Evolutionary conservation across 2,329 filamentous ascomycete genomes (phyloP), one percentile per base, ranked within the genome.

Genomic region (Pseudocercospora eumusae): DNA sequence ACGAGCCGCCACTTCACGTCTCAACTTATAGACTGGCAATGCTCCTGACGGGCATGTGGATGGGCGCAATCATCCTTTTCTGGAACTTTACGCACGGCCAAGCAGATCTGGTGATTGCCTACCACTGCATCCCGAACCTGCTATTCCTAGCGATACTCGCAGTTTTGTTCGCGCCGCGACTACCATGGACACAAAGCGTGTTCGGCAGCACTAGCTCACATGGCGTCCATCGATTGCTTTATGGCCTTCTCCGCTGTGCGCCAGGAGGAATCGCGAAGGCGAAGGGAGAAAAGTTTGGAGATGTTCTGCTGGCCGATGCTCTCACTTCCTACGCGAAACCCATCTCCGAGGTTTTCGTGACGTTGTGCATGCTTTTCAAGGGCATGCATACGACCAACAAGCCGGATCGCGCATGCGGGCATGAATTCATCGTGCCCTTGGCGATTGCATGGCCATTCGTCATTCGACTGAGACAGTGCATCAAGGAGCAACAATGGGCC

Each of bases 251-350:
- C 64, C 88, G 95, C 60, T 87, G 98, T 64, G 86, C 86, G 69
- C 80, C 97, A 47, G 95, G 95, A 23, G 93, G 93, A 0, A 83
- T 99, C 23, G 93, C 95, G 13, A 88, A 93, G 76, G 82, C 90
- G 0, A 86, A 90, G 69, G 90, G 97, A 76, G 92, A 93, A 59
- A 96, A 96, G 74, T 98, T 98, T 71, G 93, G 92, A 60, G 95
- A 99, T 74, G 89, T 98, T 57, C 79, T 99, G 62, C 85, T 99
- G 18, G 93, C 95, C 33, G 95, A 99, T 83, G 93, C 92, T 59
- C 79, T 98, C 69, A 99, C 95, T 45, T 96, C 91, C 71, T 99
- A 98, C 75, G 89, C 93, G 64, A 96, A 96, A 76, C 90, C 97
- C 28, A 82, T 96, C 27, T 93, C 88, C 23, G 95, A 99, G 75